Evolutionary conservation across 192 early-diverging fungal species (phyloP).

Genomic region (Phlyctochytrium arcticum): DNA sequence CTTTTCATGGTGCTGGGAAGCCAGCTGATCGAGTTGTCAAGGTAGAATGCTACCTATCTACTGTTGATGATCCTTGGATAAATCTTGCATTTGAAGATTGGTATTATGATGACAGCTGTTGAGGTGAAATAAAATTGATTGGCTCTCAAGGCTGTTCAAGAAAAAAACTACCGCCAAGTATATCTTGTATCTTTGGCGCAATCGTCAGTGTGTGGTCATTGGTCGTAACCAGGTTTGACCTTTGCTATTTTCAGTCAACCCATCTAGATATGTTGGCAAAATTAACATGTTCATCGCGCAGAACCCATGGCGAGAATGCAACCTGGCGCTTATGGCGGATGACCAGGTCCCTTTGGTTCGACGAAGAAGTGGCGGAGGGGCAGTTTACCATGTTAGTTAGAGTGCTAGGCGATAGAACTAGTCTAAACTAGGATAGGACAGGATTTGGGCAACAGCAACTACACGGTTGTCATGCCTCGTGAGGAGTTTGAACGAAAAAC

Average conservation of each 20-base stretch:
- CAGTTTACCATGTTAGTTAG: slow-evolving; percentile 91
- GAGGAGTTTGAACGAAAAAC: slow-evolving; percentile 68
- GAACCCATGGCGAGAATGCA: slow-evolving; percentile 97
- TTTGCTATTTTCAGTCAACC: too few species aligned
- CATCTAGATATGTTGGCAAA: not conserved
- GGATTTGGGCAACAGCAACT: slow-evolving; percentile 95
- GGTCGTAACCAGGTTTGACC: slow-evolving; percentile 78
- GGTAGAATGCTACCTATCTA: slow-evolving; percentile 56
- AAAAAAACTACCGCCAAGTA: slow-evolving; percentile 63
- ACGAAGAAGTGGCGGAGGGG: slow-evolving; percentile 86
- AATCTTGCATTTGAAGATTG: slow-evolving; percentile 89
- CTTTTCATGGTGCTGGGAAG: too few species aligned
- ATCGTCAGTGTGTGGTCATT: slow-evolving; percentile 81
- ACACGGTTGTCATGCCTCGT: slow-evolving; percentile 91
- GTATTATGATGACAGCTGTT: slow-evolving; percentile 24
- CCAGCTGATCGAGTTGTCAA: too few species aligned
- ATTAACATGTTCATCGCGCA: slow-evolving; percentile 23
- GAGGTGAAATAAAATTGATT: not conserved
- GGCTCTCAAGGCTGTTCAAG: slow-evolving; percentile 67
- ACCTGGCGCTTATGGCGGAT: slow-evolving; percentile 63
- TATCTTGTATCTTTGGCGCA: slow-evolving; percentile 86
- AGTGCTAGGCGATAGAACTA: not conserved
- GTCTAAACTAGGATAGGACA: slow-evolving; percentile 19
- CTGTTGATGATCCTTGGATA: slow-evolving; percentile 64
- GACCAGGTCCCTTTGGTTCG: slow-evolving; percentile 78